A percentile compares a stretch with the other conserved stretches of the same genome.
phyloP scores from a whole-genome alignment of 139 green algal species.

The Axilococcus clingmanii region DNA sequence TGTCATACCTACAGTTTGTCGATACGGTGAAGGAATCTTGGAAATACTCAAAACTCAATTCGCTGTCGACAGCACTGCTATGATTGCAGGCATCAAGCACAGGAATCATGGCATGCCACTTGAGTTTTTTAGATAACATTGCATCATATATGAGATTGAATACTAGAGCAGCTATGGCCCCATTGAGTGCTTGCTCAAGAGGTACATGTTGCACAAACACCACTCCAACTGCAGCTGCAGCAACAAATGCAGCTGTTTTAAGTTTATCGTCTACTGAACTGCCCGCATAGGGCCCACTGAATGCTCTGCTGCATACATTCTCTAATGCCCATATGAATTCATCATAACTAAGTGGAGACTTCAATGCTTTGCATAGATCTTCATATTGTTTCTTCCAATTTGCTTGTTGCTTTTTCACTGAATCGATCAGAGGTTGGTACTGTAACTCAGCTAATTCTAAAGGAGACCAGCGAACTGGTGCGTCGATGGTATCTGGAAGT shows the following conservation, averaged over 20 bases:
- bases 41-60: conserved; percentile 45
- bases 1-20: conserved; percentile 1
- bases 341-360: conserved; percentile 1
- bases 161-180: conserved; percentile 29
- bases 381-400: conserved; percentile 51
- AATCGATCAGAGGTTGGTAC: conserved; percentile 41
- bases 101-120: conserved; percentile 41
- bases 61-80: conserved; percentile 19
- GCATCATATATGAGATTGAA: conserved; percentile 55
- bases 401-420: conserved; percentile 54
- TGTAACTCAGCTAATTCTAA: conserved; percentile 48
- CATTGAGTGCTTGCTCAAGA: conserved; percentile 39
- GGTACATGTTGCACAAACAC: conserved; percentile 13
- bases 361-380: conserved; percentile 6
- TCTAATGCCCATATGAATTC: conserved; percentile 62
- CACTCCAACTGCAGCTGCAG: conserved; percentile 4
- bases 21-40: conserved; percentile 26
- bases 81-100: conserved; percentile 53
- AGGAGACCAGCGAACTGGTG: conserved; percentile 52
- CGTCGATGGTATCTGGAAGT: conserved; percentile 50
- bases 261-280: conserved; percentile 11
- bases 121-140: conserved; percentile 28
- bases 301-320: conserved; percentile 65
- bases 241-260: conserved; percentile 13
- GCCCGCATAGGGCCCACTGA: conserved; percentile 68